phyloP scores from a whole-genome alignment of 352 stramenopile species.

The Peronospora tabacina region DNA sequence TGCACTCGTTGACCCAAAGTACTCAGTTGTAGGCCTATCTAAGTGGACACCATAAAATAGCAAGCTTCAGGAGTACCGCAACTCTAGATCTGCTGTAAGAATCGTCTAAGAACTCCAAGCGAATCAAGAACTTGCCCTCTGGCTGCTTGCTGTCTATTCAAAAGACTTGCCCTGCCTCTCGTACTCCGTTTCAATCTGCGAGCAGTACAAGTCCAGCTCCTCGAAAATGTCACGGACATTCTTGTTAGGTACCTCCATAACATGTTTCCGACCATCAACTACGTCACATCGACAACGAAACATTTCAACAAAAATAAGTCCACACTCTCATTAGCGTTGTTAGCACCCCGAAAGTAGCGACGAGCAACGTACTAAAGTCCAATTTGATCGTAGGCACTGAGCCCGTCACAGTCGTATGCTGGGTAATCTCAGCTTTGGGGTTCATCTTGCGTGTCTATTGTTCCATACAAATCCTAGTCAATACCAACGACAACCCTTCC shows the following conservation, averaged over 20 bases:
- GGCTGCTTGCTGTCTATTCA: conserved; percentile 44
- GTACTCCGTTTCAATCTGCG: conserved; percentile 83
- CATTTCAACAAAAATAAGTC: conserved; percentile 6
- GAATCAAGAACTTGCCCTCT: conserved; percentile 1
- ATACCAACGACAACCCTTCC: background rate
- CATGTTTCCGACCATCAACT: conserved; percentile 77
- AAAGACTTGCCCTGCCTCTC: conserved; percentile 76
- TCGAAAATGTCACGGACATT: conserved; percentile 82
- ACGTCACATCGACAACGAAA: conserved; percentile 1
- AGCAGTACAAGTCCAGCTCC: conserved; percentile 77
- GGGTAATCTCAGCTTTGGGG: conserved; percentile 66
- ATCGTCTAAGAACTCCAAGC: conserved; percentile 12
- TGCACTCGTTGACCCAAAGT: conserved; percentile 43
- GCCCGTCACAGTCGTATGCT: conserved; percentile 50
- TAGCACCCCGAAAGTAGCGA: background rate
- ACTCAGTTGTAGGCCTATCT: conserved; percentile 19
- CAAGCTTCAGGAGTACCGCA: conserved; percentile 2
- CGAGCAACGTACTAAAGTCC: conserved; percentile 57
- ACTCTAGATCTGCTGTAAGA: conserved; percentile 13
- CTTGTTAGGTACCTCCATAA: conserved; percentile 59
- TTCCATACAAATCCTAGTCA: background rate
- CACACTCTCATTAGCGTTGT: background rate
- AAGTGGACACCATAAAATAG: conserved; percentile 6
- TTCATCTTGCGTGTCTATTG: conserved; percentile 62
- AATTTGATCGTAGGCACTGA: conserved; percentile 61